Evolutionary conservation across 2,329 filamentous ascomycete species (phyloP).

Genomic region (Penicillium sp.): DNA sequence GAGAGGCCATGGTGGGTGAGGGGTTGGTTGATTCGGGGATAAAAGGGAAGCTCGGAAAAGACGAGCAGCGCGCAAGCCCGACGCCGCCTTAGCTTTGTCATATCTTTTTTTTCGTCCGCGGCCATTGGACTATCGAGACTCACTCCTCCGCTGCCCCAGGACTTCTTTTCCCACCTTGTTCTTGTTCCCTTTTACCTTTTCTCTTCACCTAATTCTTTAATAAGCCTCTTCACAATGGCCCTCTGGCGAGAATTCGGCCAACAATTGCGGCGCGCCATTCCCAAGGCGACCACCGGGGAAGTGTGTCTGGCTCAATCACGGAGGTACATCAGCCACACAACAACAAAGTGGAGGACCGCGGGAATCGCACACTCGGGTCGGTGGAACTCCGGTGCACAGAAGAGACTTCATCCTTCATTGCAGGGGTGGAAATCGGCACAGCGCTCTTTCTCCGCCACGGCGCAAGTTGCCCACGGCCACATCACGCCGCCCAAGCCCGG

Average conservation of each 20-base stretch:
- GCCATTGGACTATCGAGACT: conserved; percentile 23
- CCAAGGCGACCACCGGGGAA: conserved; percentile 60
- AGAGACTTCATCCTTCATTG: conserved; percentile 13
- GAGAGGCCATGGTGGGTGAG: conserved; percentile 44
- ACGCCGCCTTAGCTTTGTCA: conserved; percentile 25
- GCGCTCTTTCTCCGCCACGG: conserved; percentile 65
- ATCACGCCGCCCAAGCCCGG: conserved; percentile 80
- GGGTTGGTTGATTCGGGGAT: conserved; percentile 9
- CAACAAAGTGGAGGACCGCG: conserved; percentile 19
- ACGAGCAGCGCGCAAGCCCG: conserved; percentile 12
- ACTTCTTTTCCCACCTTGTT: conserved; percentile 7
- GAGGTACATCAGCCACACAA: conserved; percentile 28
- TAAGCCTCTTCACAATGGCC: conserved; percentile 25
- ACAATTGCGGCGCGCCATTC: conserved; percentile 50
- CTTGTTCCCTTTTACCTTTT: conserved; percentile 20
- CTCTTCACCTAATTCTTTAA: conserved; percentile 14
- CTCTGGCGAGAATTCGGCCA: conserved; percentile 34
- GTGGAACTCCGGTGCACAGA: conserved; percentile 10
- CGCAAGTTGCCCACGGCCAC: conserved; percentile 68
- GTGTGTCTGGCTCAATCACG: conserved; percentile 28
- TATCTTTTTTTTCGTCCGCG: conserved; percentile 22
- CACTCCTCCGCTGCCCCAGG: conserved; percentile 9
- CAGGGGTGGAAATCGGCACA: conserved; percentile 28
- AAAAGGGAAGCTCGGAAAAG: conserved; percentile 18
- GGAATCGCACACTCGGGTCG: conserved; percentile 14